Evolutionary conservation across 768 basidiomycete species (phyloP).

Genomic region (Albatrellus ellisii): DNA sequence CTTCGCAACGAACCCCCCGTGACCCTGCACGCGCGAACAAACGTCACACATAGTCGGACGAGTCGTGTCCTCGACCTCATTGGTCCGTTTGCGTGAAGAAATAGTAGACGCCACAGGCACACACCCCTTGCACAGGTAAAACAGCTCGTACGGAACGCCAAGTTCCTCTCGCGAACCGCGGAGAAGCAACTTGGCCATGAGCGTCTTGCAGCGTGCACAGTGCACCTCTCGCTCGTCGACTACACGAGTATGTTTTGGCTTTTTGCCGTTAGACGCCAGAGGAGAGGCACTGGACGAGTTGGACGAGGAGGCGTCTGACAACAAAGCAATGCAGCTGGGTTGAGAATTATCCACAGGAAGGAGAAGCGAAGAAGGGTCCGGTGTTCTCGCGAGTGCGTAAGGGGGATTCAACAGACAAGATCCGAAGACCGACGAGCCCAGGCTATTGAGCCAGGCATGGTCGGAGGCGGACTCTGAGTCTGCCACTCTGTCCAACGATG

Average conservation of each 20-base stretch:
- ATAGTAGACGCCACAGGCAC: neutral
- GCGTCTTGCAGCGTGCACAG: neutral
- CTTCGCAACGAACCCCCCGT: neutral
- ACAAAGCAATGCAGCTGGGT: neutral
- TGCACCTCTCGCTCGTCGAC: neutral
- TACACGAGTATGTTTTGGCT: neutral
- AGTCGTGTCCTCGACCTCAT: neutral
- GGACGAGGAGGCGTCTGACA: neutral
- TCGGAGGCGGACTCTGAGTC: neutral
- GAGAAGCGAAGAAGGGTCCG: neutral
- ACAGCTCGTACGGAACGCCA: neutral
- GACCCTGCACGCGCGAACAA: neutral
- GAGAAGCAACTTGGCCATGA: neutral
- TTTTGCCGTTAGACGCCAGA: neutral
- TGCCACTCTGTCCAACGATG: too few relatives aligned
- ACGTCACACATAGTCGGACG: neutral
- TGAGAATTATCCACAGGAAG: neutral
- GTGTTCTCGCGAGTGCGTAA: neutral
- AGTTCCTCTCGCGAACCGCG: neutral
- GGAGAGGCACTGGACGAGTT: neutral
- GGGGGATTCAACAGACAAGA: neutral
- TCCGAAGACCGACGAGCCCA: neutral
- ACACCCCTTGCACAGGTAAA: neutral
- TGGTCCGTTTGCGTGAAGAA: neutral
- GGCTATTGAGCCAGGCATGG: neutral